Conservation (phyloP, 108 stramenopile species). For the Schizochytrium sp. region DNA sequence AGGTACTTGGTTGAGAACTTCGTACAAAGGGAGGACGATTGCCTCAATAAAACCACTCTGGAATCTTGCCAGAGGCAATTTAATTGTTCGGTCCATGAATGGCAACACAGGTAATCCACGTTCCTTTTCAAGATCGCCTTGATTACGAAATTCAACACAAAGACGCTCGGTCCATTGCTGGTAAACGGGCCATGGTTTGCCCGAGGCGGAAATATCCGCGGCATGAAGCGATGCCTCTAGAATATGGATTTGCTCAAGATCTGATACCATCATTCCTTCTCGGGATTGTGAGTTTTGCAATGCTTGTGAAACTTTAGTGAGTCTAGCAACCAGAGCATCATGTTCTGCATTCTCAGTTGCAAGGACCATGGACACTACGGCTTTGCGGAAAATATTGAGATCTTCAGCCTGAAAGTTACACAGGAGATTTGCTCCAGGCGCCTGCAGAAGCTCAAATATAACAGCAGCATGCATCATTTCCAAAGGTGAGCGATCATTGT, state of each 20-base stretch:
- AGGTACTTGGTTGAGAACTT: conserved; percentile 35
- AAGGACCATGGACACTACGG: conserved; percentile 49
- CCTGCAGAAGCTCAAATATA: conserved; percentile 62
- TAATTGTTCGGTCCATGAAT: conserved; percentile 62
- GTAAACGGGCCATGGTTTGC: conserved; percentile 57
- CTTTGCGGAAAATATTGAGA: background rate
- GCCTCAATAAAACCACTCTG: conserved; percentile 62
- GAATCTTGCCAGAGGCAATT: conserved; percentile 61
- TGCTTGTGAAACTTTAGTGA: conserved; percentile 54
- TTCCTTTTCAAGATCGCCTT: conserved; percentile 65
- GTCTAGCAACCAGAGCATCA: background rate
- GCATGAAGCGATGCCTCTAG: conserved; percentile 64
- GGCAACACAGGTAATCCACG: conserved; percentile 61
- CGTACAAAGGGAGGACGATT: conserved; percentile 62
- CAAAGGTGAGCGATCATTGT: conserved; percentile 68
- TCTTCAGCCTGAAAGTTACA: background rate
- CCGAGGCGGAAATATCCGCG: conserved; percentile 67
- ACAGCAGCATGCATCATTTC: conserved; percentile 70
- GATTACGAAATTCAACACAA: conserved; percentile 65
- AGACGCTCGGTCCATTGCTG: conserved; percentile 64
- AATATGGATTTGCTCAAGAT: background rate
- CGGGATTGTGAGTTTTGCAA: background rate
- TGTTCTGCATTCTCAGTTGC: conserved; percentile 64
- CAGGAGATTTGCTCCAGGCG: conserved; percentile 1
- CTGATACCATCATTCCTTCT: background rate